phyloP scores from a whole-genome alignment of 768 basidiomycete species.

The Agrocybe pediades region DNA sequence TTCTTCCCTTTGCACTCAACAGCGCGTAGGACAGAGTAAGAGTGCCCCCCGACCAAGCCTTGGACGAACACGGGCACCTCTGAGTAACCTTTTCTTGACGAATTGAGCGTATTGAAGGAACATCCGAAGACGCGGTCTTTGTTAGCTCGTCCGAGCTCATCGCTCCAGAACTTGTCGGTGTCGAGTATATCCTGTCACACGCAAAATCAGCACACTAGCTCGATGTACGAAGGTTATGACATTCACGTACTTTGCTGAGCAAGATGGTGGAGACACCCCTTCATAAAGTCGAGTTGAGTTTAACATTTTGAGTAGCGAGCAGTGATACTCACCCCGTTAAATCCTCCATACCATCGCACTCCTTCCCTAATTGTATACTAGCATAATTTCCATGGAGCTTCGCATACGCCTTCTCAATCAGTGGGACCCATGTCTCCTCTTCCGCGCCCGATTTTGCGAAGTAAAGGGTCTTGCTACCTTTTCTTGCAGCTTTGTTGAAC shows the following conservation, averaged over 20 bases:
- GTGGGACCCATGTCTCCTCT: conserved; percentile 49
- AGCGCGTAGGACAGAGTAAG: conserved; percentile 43
- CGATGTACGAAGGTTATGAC: not conserved
- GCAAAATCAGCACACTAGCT: not conserved
- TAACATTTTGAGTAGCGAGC: not conserved
- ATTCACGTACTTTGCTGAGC: conserved; percentile 26
- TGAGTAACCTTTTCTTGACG: conserved; percentile 23
- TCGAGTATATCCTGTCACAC: conserved; percentile 44
- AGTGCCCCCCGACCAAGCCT: conserved; percentile 36
- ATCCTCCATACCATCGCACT: conserved; percentile 52
- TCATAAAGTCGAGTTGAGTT: not conserved
- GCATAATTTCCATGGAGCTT: conserved; percentile 49
- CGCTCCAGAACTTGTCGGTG: conserved; percentile 47
- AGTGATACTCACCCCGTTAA: conserved; percentile 43
- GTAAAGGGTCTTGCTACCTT: conserved; percentile 37
- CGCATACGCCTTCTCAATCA: conserved; percentile 53
- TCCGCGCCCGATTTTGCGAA: conserved; percentile 40
- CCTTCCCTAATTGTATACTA: conserved; percentile 33
- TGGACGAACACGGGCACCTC: conserved; percentile 16
- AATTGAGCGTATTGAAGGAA: conserved; percentile 33
- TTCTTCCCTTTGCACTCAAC: conserved; percentile 43
- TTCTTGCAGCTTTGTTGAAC: conserved; percentile 36
- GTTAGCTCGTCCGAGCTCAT: conserved; percentile 48
- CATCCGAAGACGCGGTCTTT: conserved; percentile 45
- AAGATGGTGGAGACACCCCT: conserved; percentile 42